Evolutionary conservation across 2,329 filamentous ascomycete species (phyloP).

Genomic region (Cladophialophora carrionii): DNA sequence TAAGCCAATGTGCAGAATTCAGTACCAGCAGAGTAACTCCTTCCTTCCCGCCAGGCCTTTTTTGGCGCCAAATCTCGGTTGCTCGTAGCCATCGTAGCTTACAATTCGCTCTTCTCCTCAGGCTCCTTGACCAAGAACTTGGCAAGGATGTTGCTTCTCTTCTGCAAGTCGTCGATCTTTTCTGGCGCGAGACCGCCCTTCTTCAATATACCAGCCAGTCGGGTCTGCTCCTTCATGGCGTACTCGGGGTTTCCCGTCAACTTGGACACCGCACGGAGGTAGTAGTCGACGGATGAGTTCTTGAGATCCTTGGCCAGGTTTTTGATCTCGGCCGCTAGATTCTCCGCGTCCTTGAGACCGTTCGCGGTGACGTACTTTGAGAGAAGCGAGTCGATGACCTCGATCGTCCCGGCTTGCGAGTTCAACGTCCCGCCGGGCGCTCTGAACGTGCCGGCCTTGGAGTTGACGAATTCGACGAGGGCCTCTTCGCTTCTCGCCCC

Average conservation of each 20-base stretch:
- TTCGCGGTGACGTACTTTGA: conserved; percentile 69
- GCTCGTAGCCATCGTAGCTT: conserved; percentile 41
- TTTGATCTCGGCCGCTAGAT: conserved; percentile 71
- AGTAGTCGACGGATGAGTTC: conserved; percentile 90
- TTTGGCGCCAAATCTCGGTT: neutral
- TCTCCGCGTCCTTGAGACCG: conserved; percentile 49
- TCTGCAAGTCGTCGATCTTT: conserved; percentile 86
- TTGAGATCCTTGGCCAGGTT: conserved; percentile 69
- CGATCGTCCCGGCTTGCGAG: conserved; percentile 77
- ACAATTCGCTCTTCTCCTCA: conserved; percentile 67
- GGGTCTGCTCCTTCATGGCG: conserved; percentile 79
- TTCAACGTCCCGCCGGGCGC: conserved; percentile 78
- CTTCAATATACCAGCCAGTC: conserved; percentile 76
- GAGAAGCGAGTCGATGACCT: conserved; percentile 74
- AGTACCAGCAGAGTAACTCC: neutral
- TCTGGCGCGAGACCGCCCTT: conserved; percentile 83
- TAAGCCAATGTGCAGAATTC: conserved; percentile 2
- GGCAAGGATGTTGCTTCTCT: conserved; percentile 83
- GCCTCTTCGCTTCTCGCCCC: conserved; percentile 76
- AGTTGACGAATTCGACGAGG: conserved; percentile 81
- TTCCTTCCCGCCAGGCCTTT: neutral
- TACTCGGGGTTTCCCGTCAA: conserved; percentile 75
- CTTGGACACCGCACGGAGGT: conserved; percentile 88
- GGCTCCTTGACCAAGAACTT: conserved; percentile 67
- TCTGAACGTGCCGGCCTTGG: conserved; percentile 85